Percentiles rank a stretch among this genome's conserved stretches.
Conservation (phyloP, 2,329 filamentous ascomycete species). For the Zymoseptoria pseudotritici region DNA sequence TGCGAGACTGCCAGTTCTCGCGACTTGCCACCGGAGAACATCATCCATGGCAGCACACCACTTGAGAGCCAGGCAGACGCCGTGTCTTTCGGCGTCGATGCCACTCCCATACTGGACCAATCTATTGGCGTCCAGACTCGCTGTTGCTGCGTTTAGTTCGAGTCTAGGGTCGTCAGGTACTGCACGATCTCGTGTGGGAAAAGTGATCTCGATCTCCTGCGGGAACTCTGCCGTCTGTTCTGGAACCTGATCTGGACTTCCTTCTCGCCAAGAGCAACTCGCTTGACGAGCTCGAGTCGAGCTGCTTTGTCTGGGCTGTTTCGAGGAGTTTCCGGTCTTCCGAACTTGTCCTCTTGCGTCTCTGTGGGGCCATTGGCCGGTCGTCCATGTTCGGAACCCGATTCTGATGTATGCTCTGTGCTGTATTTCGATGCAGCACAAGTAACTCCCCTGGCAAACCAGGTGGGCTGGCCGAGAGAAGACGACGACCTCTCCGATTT, state of each 20-base stretch:
- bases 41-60: too few relatives aligned
- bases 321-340: constrained; percentile 87
- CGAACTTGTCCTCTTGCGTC: constrained; percentile 58
- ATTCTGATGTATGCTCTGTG: constrained; percentile 1
- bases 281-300: constrained; percentile 74
- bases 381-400: constrained; percentile 48
- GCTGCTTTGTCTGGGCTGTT: too few relatives aligned
- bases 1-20: too few relatives aligned
- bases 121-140: not conserved
- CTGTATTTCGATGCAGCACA: not conserved
- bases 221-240: constrained; percentile 85
- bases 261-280: constrained; percentile 84
- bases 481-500: too few relatives aligned
- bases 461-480: not conserved
- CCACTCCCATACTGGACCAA: not conserved
- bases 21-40: too few relatives aligned
- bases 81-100: not conserved
- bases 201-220: constrained; percentile 78
- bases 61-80: not conserved
- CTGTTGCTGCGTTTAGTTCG: not conserved
- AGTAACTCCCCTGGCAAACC: not conserved
- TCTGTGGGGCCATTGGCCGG: constrained; percentile 53
- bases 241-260: constrained; percentile 99
- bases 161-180: constrained; percentile 23
- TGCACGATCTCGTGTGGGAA: constrained; percentile 64